Percentiles rank a stretch among this genome's conserved stretches.
Evolutionary conservation across 148 eudicot species (phyloP).

Genomic region (Rheum nobile): DNA sequence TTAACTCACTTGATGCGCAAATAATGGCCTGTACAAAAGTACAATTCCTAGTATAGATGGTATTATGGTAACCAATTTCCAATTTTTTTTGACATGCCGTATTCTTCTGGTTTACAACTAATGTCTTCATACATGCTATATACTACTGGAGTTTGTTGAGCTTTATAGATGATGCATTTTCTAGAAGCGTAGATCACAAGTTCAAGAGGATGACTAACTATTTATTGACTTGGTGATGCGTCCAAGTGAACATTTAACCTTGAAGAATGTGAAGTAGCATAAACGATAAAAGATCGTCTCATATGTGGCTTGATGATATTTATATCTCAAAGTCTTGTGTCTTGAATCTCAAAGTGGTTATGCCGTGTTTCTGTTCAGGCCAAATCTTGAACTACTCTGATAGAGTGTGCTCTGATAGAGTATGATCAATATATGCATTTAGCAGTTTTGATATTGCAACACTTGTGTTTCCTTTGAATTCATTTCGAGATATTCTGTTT

Average conservation of each 20-base stretch:
- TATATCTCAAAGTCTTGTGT: background rate
- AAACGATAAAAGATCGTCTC: background rate
- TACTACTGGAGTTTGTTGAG: background rate
- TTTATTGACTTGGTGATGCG: slow-evolving; percentile 1
- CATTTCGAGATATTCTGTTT: background rate
- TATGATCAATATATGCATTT: background rate
- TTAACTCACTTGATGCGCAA: background rate
- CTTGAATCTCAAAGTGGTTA: background rate
- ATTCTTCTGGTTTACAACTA: background rate
- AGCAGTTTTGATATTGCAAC: background rate
- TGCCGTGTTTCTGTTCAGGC: background rate
- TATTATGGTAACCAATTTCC: background rate
- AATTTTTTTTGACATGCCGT: background rate
- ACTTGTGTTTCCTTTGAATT: background rate
- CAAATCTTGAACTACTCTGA: background rate
- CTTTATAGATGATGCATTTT: background rate
- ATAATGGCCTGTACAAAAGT: background rate
- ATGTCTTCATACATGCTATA: background rate
- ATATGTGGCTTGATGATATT: background rate
- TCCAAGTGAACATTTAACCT: background rate
- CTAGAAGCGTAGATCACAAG: background rate
- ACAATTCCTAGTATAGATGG: background rate
- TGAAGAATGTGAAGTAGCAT: background rate
- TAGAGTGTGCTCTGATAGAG: background rate
- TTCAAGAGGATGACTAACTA: background rate